phyloP scores from a whole-genome alignment of 768 basidiomycete species.

The Serendipita sp. region DNA sequence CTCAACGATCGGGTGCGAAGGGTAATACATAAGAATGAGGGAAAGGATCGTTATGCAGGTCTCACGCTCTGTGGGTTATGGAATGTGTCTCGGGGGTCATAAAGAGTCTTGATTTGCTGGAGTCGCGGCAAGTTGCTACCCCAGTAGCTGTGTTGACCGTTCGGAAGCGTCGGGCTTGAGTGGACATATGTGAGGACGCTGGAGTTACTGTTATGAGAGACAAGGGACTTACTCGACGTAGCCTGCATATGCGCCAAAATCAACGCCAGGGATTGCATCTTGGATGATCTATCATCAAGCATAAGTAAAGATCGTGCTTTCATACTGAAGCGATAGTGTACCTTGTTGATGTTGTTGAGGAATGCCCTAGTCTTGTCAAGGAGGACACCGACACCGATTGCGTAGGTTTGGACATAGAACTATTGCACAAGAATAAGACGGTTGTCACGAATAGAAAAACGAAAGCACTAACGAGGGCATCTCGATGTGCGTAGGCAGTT shows the following conservation, averaged over 20 bases:
- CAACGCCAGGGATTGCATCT: slow-evolving; percentile 2
- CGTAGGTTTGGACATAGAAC: slow-evolving; percentile 9
- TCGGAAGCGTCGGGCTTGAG: not conserved
- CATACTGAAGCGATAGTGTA: not conserved
- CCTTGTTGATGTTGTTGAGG: slow-evolving; percentile 7
- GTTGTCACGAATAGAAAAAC: not conserved
- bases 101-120: not conserved
- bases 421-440: not conserved
- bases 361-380: slow-evolving; percentile 1
- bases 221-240: slow-evolving; percentile 7
- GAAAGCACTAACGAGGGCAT: slow-evolving; percentile 1
- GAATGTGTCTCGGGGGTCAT: not conserved
- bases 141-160: slow-evolving; percentile 1
- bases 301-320: not conserved
- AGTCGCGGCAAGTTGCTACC: not conserved
- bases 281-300: not conserved
- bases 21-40: no score
- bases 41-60: not conserved
- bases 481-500: slow-evolving; percentile 7
- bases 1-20: no score
- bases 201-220: not conserved
- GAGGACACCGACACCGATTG: not conserved
- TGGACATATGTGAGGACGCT: not conserved
- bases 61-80: not conserved
- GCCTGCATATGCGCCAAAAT: slow-evolving; percentile 10